Percentiles rank a stretch among this genome's conserved stretches.
Conservation (phyloP, 345 rosid species). For the Corymbia maculata region DNA sequence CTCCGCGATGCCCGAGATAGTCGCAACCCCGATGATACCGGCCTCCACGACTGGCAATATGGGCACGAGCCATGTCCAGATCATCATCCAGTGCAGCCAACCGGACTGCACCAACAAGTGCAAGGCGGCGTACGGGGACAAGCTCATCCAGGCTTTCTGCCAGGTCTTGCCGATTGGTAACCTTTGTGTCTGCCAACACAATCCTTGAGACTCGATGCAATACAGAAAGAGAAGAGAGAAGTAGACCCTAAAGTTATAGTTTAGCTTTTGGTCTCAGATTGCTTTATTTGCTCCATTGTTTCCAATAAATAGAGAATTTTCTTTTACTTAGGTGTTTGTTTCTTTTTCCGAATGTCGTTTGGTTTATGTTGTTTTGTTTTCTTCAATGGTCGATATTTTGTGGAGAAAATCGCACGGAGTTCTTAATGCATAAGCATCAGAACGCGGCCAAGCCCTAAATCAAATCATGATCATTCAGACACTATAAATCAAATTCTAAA, state of each 20-base stretch:
- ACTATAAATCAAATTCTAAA: neutral
- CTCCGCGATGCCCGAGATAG: neutral
- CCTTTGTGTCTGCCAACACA: neutral
- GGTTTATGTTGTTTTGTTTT: neutral
- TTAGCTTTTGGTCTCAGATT: neutral
- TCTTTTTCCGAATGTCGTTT: neutral
- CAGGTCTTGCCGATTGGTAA: neutral
- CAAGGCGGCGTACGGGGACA: neutral
- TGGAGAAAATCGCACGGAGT: neutral
- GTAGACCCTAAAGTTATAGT: neutral
- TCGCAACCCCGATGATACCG: too few species aligned
- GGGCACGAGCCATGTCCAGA: neutral
- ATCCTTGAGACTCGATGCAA: neutral
- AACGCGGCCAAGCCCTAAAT: neutral
- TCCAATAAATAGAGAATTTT: neutral
- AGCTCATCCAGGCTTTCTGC: neutral
- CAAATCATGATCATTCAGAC: neutral
- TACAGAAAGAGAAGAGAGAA: rapidly evolving
- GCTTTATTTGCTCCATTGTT: neutral
- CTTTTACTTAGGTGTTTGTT: neutral
- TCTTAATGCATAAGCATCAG: neutral
- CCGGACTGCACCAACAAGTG: neutral
- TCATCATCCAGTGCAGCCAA: neutral
- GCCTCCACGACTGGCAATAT: too few species aligned
- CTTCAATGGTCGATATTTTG: neutral